Evolutionary conservation across 2,329 filamentous ascomycete genomes (phyloP).

Genomic region (Botrytis sinoallii): DNA sequence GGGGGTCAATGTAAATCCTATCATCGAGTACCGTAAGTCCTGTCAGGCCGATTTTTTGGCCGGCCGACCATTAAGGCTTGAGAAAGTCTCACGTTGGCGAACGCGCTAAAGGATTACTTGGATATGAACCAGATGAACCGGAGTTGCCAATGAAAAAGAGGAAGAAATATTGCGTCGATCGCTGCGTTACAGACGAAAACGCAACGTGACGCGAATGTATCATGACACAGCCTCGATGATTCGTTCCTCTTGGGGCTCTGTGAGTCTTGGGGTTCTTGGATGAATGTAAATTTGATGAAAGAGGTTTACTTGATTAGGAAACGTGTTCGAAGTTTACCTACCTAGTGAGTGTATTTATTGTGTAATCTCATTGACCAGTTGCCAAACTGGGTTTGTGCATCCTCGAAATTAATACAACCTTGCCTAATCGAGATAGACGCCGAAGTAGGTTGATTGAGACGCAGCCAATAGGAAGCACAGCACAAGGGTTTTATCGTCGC

Average conservation of each 20-base stretch:
- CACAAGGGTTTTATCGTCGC: slow-evolving; percentile 30
- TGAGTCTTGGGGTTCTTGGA: background rate
- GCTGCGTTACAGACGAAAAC: slow-evolving; percentile 8
- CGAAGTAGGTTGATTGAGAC: slow-evolving; percentile 30
- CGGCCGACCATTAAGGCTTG: slow-evolving; percentile 1
- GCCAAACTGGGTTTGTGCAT: slow-evolving; percentile 22
- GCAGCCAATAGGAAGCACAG: slow-evolving; percentile 30
- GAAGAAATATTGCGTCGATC: background rate
- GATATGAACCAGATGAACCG: slow-evolving; percentile 3
- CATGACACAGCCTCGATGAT: slow-evolving; percentile 22
- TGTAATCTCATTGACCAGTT: background rate
- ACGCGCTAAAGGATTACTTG: slow-evolving; percentile 24
- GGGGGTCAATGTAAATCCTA: slow-evolving; percentile 7
- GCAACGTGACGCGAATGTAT: slow-evolving; percentile 19
- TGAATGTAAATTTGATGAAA: background rate
- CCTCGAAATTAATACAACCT: slow-evolving; percentile 28
- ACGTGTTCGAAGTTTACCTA: background rate
- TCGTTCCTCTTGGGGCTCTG: background rate
- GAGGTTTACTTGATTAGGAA: background rate
- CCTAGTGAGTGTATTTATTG: background rate
- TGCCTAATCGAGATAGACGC: slow-evolving; percentile 38
- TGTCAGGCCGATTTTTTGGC: slow-evolving; percentile 8
- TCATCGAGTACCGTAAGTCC: slow-evolving; percentile 17
- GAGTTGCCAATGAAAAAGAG: background rate
- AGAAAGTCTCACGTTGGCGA: slow-evolving; percentile 22